phyloP scores from a whole-genome alignment of 805 yeast genomes.

The Barnettozyma sp. region DNA sequence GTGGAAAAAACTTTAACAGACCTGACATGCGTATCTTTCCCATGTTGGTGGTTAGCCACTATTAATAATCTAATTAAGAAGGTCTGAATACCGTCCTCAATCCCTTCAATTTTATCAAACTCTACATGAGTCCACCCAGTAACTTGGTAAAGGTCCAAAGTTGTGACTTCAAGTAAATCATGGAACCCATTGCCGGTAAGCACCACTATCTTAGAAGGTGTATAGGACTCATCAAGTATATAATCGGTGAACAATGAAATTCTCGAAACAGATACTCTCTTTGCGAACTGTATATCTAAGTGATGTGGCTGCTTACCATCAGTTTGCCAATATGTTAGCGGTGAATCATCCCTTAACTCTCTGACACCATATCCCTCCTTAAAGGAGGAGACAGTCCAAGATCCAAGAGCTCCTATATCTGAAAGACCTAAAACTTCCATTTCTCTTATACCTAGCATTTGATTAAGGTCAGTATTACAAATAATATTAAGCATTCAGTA shows the following conservation, averaged over 20 bases:
- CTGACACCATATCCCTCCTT: constrained; percentile 68
- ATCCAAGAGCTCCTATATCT: constrained; percentile 75
- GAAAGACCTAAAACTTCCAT: constrained; percentile 52
- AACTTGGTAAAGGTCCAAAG: constrained; percentile 55
- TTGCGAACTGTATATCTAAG: constrained; percentile 72
- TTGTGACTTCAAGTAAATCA: constrained; percentile 62
- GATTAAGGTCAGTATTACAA: not conserved
- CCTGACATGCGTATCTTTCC: constrained; percentile 89
- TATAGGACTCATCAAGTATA: constrained; percentile 79
- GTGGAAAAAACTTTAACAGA: constrained; percentile 58
- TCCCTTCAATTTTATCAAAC: constrained; percentile 29
- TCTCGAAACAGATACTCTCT: constrained; percentile 60
- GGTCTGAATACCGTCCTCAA: constrained; percentile 54
- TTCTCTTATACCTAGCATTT: constrained; percentile 40
- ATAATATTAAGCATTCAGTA: not conserved
- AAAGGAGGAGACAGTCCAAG: constrained; percentile 75
- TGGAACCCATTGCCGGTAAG: constrained; percentile 76
- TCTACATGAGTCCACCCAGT: constrained; percentile 71
- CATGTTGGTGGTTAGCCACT: constrained; percentile 82
- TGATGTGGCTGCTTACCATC: constrained; percentile 89
- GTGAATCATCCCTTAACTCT: constrained; percentile 68
- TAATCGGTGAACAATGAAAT: constrained; percentile 68
- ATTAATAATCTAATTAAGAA: constrained; percentile 58
- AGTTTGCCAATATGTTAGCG: constrained; percentile 83
- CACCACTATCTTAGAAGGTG: constrained; percentile 66